Evolutionary conservation across 2,329 filamentous ascomycete genomes (phyloP).

Genomic region (Camillea tinctor): DNA sequence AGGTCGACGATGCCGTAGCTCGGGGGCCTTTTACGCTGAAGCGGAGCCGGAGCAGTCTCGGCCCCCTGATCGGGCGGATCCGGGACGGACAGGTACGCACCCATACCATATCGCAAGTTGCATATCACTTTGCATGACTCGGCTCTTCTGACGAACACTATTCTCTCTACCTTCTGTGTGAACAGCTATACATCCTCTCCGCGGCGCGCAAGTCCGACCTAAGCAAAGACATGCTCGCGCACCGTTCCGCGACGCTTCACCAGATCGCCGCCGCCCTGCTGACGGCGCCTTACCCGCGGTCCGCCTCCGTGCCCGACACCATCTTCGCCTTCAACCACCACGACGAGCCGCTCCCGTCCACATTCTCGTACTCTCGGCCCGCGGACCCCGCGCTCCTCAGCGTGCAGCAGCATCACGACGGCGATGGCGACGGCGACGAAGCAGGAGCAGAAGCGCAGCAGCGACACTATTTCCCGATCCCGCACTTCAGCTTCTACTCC

Average conservation of each 20-base stretch:
- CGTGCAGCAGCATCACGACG: constrained; percentile 7
- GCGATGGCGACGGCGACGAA: background rate
- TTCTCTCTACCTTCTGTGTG: background rate
- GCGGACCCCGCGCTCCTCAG: constrained; percentile 35
- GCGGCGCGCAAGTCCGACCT: constrained; percentile 40
- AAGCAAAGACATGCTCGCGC: constrained; percentile 45
- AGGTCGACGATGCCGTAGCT: constrained; percentile 45
- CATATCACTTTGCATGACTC: background rate
- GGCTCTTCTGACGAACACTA: background rate
- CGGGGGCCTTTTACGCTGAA: constrained; percentile 43
- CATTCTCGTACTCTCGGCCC: constrained; percentile 48
- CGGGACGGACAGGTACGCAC: constrained; percentile 39
- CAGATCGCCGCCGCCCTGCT: constrained; percentile 52
- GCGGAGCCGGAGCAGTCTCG: constrained; percentile 35
- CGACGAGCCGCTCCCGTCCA: constrained; percentile 44
- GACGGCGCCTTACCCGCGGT: constrained; percentile 40
- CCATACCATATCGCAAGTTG: background rate
- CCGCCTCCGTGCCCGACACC: constrained; percentile 46
- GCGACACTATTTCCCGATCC: constrained; percentile 47
- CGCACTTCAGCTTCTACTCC: constrained; percentile 56
- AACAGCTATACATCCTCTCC: constrained; percentile 45
- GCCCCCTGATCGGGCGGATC: constrained; percentile 43
- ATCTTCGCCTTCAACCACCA: constrained; percentile 52
- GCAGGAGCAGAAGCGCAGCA: background rate
- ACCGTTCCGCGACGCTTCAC: constrained; percentile 51